These are phyloP conservation scores for Nemania diffusa DNA, from an alignment of 2,329 filamentous ascomycete genomes.

Conservation along the genomic window DNA sequence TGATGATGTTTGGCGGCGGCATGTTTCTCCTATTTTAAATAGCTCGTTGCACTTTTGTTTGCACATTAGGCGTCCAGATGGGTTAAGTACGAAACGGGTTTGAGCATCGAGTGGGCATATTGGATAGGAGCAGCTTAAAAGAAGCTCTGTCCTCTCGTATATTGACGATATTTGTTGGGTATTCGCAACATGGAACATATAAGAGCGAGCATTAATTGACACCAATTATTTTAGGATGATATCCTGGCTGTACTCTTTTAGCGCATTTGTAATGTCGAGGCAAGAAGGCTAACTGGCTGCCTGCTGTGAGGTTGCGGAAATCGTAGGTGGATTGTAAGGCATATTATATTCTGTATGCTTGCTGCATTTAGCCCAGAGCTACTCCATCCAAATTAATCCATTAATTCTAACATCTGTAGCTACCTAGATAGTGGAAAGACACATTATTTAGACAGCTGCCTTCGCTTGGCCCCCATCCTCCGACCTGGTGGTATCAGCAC, in stretches of 20 bases:
- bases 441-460: slow-evolving; percentile 42
- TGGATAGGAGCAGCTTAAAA: slow-evolving; percentile 1
- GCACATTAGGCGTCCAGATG: slow-evolving; percentile 21
- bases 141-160: neutral
- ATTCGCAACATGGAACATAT: neutral
- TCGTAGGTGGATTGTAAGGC: no score
- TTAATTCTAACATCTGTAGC: no score
- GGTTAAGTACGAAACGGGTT: slow-evolving; percentile 11
- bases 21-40: slow-evolving; percentile 45
- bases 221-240: neutral
- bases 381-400: no score
- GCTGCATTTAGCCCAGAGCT: no score
- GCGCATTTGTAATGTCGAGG: no score
- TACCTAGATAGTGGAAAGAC: no score
- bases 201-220: slow-evolving; percentile 2
- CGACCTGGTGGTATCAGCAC: slow-evolving; percentile 29
- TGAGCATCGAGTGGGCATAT: slow-evolving; percentile 3
- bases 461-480: slow-evolving; percentile 39
- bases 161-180: slow-evolving; percentile 6
- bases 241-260: neutral
- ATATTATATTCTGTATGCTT: no score
- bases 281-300: no score
- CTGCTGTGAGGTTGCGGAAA: no score
- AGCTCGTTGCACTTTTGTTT: slow-evolving; percentile 13
- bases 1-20: slow-evolving; percentile 51